Base-by-base conservation (phyloP, 2,329 filamentous ascomycete genomes). In the Colletotrichum liriopes region DNA sequence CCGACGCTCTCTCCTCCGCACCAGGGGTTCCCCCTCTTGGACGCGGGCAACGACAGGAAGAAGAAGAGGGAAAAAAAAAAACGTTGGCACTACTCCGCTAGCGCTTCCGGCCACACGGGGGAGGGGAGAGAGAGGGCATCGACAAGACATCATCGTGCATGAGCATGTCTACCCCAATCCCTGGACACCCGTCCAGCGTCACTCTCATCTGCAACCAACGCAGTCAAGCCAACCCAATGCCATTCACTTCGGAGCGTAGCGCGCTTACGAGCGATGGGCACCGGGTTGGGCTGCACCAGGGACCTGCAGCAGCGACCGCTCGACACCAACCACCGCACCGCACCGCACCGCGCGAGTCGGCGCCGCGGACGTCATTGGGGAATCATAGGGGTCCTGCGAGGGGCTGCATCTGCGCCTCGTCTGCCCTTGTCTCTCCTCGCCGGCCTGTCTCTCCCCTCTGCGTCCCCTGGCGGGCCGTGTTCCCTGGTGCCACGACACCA, bases 331-430 rank as follows among this genome's bases (percentile, higher is more conserved):
- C 51, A 35, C 26, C 8, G 29, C 26, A 18, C 8, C 51, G 11
- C 26, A 32, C 16, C 14, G 26, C 14, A 18, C 32, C 16, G 56
- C 56, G 52, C 59, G n/a, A 63, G 65, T 64, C 59, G 56, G 43
- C 35, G 64, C 41, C 26, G 16, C 51, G 55, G 62, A 71, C 68
- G 68, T 71, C 68, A 71, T 58, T 67, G 64, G 49, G 29, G 49
- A 56, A 58, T 67, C 64, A 67, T 71, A 63, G 68, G 68, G 68
- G 68, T 71, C 68, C 68, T 67, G 11, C 7, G 52, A 54, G 51
- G 51, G 51, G 29, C 29, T 32, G 4, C 6, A 32, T 32, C 29
- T 32, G 23, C 23, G 2, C 23, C 2, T 26, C 23, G 23, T 26
- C 23, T 26, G 23, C 29, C 29, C 6, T 6, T 32, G 2, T 14